Conservation (phyloP, 805 yeast species). For the Scheffersomyces ergatensis region DNA sequence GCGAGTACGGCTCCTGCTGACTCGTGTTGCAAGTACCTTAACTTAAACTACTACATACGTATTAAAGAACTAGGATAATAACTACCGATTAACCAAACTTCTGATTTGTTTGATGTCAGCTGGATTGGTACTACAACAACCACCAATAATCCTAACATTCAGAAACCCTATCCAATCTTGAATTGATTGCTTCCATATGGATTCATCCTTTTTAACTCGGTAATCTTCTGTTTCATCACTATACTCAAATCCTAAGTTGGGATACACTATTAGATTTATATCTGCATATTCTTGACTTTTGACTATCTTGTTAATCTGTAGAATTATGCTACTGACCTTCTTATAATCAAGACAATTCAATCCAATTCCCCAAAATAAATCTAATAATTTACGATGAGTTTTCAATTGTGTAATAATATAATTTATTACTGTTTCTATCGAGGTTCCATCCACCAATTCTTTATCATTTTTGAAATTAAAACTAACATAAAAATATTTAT, state of each 20-base stretch:
- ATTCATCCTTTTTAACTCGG: slow-evolving; percentile 10
- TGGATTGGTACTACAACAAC: slow-evolving; percentile 74
- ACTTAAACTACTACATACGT: too few relatives aligned
- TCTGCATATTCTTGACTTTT: slow-evolving; percentile 2
- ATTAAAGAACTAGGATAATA: too few relatives aligned
- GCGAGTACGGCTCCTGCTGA: too few relatives aligned
- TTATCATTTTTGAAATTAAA: slow-evolving; percentile 23
- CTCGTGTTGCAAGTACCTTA: too few relatives aligned
- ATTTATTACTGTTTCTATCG: slow-evolving; percentile 18
- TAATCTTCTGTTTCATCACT: slow-evolving; percentile 42
- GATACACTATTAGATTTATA: slow-evolving; percentile 58
- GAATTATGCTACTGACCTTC: slow-evolving; percentile 39
- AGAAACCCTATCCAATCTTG: slow-evolving; percentile 38
- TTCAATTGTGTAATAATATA: slow-evolving; percentile 1
- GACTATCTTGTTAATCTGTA: neutral
- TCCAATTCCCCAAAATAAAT: slow-evolving; percentile 52
- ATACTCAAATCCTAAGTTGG: slow-evolving; percentile 73
- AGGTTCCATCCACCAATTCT: slow-evolving; percentile 31
- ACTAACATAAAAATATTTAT: slow-evolving; percentile 47
- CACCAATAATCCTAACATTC: slow-evolving; percentile 57
- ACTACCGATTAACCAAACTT: too few relatives aligned
- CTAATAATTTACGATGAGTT: slow-evolving; percentile 4
- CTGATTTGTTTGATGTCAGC: slow-evolving; percentile 4
- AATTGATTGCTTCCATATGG: slow-evolving; percentile 37
- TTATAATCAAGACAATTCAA: slow-evolving; percentile 63